A percentile compares a stretch with the other conserved stretches of the same genome.
phyloP scores from a whole-genome alignment of 1,284 basidiomycete genomes.

The Coniferiporia weirii region DNA sequence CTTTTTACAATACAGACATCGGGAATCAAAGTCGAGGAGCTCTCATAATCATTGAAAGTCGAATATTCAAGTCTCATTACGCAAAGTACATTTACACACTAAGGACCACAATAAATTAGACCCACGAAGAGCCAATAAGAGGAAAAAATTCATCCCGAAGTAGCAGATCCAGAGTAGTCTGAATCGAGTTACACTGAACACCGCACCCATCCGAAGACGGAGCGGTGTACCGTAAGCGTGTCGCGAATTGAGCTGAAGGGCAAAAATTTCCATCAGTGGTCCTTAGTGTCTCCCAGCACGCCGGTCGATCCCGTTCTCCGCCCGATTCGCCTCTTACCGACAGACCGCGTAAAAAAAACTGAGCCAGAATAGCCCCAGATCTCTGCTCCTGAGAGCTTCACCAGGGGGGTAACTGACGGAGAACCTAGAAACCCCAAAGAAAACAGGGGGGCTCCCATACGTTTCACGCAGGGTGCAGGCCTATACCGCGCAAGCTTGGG shows the following conservation, averaged over 20 bases:
- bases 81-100: too few species aligned
- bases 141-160: slow-evolving; percentile 13
- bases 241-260: slow-evolving; percentile 24
- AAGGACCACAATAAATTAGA: neutral
- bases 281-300: neutral
- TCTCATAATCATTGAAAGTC: too few species aligned
- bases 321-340: too few species aligned
- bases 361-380: too few species aligned
- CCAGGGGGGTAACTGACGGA: too few species aligned
- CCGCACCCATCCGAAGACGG: neutral
- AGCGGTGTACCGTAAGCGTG: slow-evolving; percentile 8
- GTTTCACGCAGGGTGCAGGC: neutral
- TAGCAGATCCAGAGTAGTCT: slow-evolving; percentile 25
- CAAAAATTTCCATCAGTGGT: neutral
- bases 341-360: too few species aligned
- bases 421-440: too few species aligned
- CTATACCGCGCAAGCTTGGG: neutral
- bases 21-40: too few species aligned
- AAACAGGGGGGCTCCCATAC: too few species aligned
- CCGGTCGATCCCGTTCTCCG: slow-evolving; percentile 3
- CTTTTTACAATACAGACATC: too few species aligned
- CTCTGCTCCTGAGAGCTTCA: too few species aligned
- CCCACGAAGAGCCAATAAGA: slow-evolving; percentile 4
- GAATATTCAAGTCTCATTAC: too few species aligned
- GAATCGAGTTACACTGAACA: slow-evolving; percentile 22